Base-by-base conservation (phyloP, 2,329 filamentous ascomycete species). In the Aspergillus sp. region DNA sequence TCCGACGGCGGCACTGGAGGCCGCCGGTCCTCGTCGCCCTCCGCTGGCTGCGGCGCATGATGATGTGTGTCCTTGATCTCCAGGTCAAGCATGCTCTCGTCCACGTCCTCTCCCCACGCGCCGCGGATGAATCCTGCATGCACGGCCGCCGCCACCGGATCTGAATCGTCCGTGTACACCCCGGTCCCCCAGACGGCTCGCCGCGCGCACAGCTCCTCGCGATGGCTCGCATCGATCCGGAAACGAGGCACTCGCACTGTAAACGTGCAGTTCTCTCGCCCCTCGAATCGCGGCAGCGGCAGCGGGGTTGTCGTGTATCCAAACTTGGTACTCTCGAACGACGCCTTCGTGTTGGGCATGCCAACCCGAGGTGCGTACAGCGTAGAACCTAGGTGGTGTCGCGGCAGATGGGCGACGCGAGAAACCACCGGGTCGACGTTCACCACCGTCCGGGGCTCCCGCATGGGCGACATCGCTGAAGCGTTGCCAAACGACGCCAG, bases 81-180 rank as follows among this genome's bases (percentile, higher is more conserved):
- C 20, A 69, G 59, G 41, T 73, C 69, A 8, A 93, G 67, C 59
- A 89, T 66, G 8, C 69, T 66, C 1, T 75, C 67, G 45, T 91
- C 82, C 1, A 91, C 74, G 22, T 85, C 81, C 5, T 86, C 78
- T 4, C 77, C 69, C 82, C 88, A 94, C 48, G 88, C 85, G 20
- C 89, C 89, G 26, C 80, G 78, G 45, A 98, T 82, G 78, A 86
- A 96, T 3, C 91, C 91, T 2, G 80, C 79, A 56, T 98, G 91
- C 28, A 98, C 89, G 38, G 88, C 89, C 2, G 89, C 88, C 0
- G 86, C 89, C 15, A 98, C 73, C 1, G 91, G 78, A 52, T 98
- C 91, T 0, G 86, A 94, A 58, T 98, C 91, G 47, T 98, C 91
- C 0, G 86, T 93, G 54, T 96, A 96, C 5, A 98, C 74, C 24